These are phyloP conservation scores for Leptographium lundbergii DNA, from an alignment of 2,329 filamentous ascomycete species.

Conservation along the genomic window DNA sequence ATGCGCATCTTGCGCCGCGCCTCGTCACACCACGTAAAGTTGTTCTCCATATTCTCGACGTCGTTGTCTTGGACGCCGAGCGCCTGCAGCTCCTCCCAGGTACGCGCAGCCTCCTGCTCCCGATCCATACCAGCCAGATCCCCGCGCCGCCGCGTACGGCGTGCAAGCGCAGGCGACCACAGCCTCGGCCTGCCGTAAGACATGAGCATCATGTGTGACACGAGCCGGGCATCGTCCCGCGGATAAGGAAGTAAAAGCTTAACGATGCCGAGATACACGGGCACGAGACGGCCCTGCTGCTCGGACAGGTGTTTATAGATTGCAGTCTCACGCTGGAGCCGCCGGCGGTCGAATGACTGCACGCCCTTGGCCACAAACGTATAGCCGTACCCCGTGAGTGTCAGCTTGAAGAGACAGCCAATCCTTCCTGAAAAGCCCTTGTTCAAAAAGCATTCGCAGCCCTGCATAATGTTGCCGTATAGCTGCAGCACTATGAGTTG, in stretches of 20 bases:
- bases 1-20: constrained; percentile 4
- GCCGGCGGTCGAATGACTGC: neutral
- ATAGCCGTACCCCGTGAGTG: constrained; percentile 8
- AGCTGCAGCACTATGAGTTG: neutral
- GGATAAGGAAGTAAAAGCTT: constrained; percentile 5
- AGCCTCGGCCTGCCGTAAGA: constrained; percentile 3
- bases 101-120: too few species aligned
- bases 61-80: constrained; percentile 1
- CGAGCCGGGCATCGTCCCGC: constrained; percentile 1
- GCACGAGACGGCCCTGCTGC: constrained; percentile 8
- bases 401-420: constrained; percentile 9
- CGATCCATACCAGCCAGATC: too few species aligned
- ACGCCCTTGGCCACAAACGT: constrained; percentile 10
- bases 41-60: neutral
- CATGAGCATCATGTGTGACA: constrained; percentile 12
- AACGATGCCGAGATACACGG: constrained; percentile 8
- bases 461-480: neutral
- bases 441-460: neutral
- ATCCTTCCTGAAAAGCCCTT: constrained; percentile 1
- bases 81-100: constrained; percentile 1
- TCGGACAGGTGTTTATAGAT: constrained; percentile 3
- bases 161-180: too few species aligned
- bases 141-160: too few species aligned
- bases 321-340: neutral
- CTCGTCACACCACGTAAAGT: constrained; percentile 6